A percentile compares a stretch with the other conserved stretches of the same genome.
phyloP scores from a whole-genome alignment of 106 monocot genomes.

The Dendrobium chrysotoxum region DNA sequence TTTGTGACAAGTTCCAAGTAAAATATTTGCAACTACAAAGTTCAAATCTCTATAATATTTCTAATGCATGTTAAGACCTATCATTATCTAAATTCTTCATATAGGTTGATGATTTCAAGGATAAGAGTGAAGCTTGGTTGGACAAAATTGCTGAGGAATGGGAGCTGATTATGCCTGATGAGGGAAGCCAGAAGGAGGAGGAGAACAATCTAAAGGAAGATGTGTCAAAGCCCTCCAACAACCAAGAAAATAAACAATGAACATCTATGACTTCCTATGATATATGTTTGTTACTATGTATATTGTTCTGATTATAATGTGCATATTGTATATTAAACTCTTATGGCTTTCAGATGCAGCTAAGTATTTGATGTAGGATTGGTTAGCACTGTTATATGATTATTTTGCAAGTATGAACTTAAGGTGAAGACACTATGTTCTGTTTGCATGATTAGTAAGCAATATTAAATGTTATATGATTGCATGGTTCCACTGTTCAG shows the following conservation, averaged over 20 bases:
- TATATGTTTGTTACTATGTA: neutral
- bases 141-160: conserved; percentile 1
- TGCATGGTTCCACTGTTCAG: no score
- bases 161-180: neutral
- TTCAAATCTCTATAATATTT: neutral
- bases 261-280: neutral
- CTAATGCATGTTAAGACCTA: neutral
- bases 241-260: neutral
- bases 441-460: no score
- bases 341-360: neutral
- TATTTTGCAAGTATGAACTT: no score
- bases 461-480: no score
- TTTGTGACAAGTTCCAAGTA: neutral
- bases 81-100: neutral
- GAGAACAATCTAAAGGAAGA: neutral
- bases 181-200: neutral
- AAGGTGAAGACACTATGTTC: no score
- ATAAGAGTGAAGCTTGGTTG: conserved; percentile 4
- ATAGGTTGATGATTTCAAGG: conserved; percentile 4
- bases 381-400: no score
- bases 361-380: no score
- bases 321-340: neutral
- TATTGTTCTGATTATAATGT: neutral
- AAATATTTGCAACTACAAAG: neutral
- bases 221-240: no score